A percentile compares a stretch with the other conserved stretches of the same genome.
phyloP scores from a whole-genome alignment of 2,329 filamentous ascomycete genomes.

The Cladobotryum mycophilum region DNA sequence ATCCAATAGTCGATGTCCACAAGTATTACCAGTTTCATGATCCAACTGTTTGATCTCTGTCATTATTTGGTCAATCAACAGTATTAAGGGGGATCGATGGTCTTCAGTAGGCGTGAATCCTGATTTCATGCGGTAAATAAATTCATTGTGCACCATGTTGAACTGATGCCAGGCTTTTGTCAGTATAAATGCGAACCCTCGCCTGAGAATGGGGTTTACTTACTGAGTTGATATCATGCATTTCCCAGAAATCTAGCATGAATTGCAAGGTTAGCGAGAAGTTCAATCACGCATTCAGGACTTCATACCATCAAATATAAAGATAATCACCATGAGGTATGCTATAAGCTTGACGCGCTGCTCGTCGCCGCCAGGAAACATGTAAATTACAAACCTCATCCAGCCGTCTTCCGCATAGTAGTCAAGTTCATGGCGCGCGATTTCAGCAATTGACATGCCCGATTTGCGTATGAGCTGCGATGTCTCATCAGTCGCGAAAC shows the following conservation, averaged over 20 bases:
- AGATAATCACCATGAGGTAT: not conserved
- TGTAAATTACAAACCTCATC: not conserved
- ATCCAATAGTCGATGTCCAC: not conserved
- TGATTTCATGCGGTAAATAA: not conserved
- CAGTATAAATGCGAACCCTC: not conserved
- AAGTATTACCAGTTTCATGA: not conserved
- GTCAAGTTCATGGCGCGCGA: not conserved
- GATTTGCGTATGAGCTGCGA: not conserved
- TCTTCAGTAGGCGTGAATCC: not conserved
- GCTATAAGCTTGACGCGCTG: not conserved
- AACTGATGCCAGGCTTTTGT: not conserved
- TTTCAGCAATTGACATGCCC: not conserved
- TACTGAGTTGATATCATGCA: not conserved
- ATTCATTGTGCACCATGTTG: not conserved
- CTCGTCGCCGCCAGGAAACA: not conserved
- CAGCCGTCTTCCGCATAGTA: not conserved
- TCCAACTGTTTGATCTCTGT: not conserved
- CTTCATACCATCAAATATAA: not conserved
- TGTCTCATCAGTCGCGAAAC: not conserved
- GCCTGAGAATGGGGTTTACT: not conserved
- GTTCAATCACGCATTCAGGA: not conserved
- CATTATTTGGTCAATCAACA: not conserved
- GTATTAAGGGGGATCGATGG: not conserved
- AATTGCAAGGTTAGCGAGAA: not conserved
- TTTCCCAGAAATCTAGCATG: not conserved